Evolutionary conservation across 2,329 filamentous ascomycete species (phyloP), one percentile per base, ranked within the genome.

Genomic region (Claviceps pazoutovae): DNA sequence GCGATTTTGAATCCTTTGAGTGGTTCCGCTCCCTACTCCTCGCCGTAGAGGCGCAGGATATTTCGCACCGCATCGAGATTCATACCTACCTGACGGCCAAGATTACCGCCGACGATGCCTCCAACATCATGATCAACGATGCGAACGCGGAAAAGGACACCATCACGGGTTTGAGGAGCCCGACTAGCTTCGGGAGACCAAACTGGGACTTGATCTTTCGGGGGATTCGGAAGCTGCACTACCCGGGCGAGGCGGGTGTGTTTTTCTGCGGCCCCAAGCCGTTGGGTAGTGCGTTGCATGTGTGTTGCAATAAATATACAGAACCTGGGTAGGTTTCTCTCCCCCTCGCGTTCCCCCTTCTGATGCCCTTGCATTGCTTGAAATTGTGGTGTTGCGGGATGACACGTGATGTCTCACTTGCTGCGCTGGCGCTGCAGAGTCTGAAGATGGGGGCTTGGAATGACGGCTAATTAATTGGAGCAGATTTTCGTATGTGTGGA

Each of bases 121-220:
- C 86, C 46, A 91, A 93, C 70, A 91, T 93, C 71, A 91, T 91
- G 86, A 89, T 91, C 74, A 90, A 91, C 71, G 86, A 90, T 60
- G 86, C 83, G 64, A 87, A 89, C 62, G 84, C 84, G 58, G 85
- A 91, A 64, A 85, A 84, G 67, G 86, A 93, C 65, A 82, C 86
- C 60, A 90, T 93, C 64, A 93, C 87, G 0, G 87, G 88, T 51
- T 76, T 93, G 34, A 78, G 86, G 48, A 84, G 86, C 51, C 86
- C 86, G 19, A 93, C 87, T 44, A 93, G 89, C 71, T 89, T 93
- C 64, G 88, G 88, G 51, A 75, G 86, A 23, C 88, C 88, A 16
- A 91, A 93, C 69, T 93, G 88, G 88, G 86, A 93, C 64, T 88
- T 88, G 79, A 86, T 94, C 61, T 93, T 93, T 72, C 79, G 86